phyloP scores from a whole-genome alignment of 495 filamentous ascomycete genomes.

The Penicillium pancosmium region DNA sequence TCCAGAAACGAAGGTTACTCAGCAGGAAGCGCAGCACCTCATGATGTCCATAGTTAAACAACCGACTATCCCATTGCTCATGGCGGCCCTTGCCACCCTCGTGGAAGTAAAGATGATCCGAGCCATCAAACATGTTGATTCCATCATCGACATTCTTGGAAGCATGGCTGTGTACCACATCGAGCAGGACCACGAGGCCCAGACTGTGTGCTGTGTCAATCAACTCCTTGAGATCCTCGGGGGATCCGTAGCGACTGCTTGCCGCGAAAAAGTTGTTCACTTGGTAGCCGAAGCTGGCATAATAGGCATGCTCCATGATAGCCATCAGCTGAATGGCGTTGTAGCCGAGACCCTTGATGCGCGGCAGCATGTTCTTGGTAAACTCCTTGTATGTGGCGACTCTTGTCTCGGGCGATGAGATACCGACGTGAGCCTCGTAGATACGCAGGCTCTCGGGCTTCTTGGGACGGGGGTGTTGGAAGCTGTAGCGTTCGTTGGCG shows the following conservation, averaged over 20 bases:
- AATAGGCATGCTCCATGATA: slow-evolving; percentile 99
- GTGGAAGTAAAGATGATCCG: slow-evolving; percentile 95
- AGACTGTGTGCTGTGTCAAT: slow-evolving; percentile 93
- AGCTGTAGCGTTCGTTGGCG: slow-evolving; percentile 68
- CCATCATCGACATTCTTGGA: slow-evolving; percentile 96
- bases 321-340: slow-evolving; percentile 99
- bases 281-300: slow-evolving; percentile 98
- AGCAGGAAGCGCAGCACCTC: slow-evolving; percentile 93
- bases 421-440: slow-evolving; percentile 97
- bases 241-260: slow-evolving; percentile 90
- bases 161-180: slow-evolving; percentile 97
- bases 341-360: slow-evolving; percentile 89
- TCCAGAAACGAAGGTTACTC: slow-evolving; percentile 97
- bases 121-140: slow-evolving; percentile 91
- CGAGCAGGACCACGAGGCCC: slow-evolving; percentile 88
- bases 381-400: slow-evolving; percentile 97
- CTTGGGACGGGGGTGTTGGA: slow-evolving; percentile 80
- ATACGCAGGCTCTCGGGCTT: slow-evolving; percentile 87
- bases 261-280: slow-evolving; percentile 98
- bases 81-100: slow-evolving; percentile 80
- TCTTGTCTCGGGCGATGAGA: slow-evolving; percentile 85
- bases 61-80: slow-evolving; percentile 90
- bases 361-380: slow-evolving; percentile 85
- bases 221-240: slow-evolving; percentile 94
- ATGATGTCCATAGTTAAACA: slow-evolving; percentile 96